Base-by-base conservation (phyloP, 305 asterid genomes). In the Rubia occidens region DNA sequence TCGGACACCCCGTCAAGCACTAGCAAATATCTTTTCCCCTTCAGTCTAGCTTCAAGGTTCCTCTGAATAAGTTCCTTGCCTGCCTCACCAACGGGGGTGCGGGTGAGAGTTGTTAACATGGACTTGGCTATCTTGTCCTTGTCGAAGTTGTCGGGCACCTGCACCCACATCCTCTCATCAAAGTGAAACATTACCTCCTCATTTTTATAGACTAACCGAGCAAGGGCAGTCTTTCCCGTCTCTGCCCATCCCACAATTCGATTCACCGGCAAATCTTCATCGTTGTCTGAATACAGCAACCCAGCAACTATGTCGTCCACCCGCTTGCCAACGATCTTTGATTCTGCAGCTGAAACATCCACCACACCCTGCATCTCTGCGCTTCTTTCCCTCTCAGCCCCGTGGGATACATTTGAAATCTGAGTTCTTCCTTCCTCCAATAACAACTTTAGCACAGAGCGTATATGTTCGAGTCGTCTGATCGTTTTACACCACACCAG, bases 121-220 rank as follows among this genome's bases (percentile, higher is more conserved):
- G 44, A 69, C 37, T 75, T 67, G 37, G 76, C 63, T 44, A 79
- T 56, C 67, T 56, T 35, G 24, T 66, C 71, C 6, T 37, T 42
- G 5, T 49, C 13, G 11, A 72, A 75, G 47, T 70, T 58, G 6
- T 53, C 76, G 0, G 80, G 67, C 11, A 75, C 78, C 10, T 69
- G 35, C 32, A 72, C 47, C 83, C 80, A 79, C 45, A 79, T 51
- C 14, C 74, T 69, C 43, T 66, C n/a, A 61, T 79, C 80, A 24
- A 75, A 79, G 40, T 59, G 47, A 49, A 65, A 42, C 66, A 54
- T 35, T 51, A 79, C 76, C 56, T 37, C 58, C 14, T 59, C 66
- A 75, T 70, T 60, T 18, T 67, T 61, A 61, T 68, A 78, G 4
- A 69, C 72, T 7, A 63, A 14, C 11, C 39, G 53, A 24, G 79